These are phyloP conservation scores for Fusarium sp. DNA, from an alignment of 2,329 filamentous ascomycete genomes.

Conservation along the genomic window DNA sequence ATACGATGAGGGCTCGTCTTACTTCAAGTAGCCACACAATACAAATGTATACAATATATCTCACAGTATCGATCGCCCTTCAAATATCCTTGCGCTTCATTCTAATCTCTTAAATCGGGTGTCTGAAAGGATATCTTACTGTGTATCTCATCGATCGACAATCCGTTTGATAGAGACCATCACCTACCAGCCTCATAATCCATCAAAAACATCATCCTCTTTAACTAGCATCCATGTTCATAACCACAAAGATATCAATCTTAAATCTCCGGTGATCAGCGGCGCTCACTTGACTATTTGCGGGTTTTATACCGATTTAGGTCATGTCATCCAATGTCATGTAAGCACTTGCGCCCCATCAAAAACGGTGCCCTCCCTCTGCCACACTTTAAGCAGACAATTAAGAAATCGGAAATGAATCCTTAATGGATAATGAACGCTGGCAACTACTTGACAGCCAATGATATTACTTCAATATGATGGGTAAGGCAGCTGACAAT, in stretches of 20 bases:
- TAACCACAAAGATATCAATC: background rate
- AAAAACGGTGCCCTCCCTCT: slow-evolving; percentile 9
- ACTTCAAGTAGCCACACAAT: background rate
- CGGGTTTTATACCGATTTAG: slow-evolving; percentile 26
- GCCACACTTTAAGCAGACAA: slow-evolving; percentile 22
- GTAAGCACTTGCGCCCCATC: slow-evolving; percentile 35
- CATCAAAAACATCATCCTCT: too few species aligned
- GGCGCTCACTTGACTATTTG: background rate
- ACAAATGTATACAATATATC: background rate
- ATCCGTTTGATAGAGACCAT: background rate
- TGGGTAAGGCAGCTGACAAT: background rate
- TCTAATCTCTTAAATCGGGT: background rate
- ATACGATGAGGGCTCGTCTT: background rate
- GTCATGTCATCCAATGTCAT: slow-evolving; percentile 24
- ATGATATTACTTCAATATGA: background rate
- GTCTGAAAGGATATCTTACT: background rate
- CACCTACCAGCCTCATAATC: background rate
- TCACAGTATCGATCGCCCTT: background rate
- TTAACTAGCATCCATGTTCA: background rate
- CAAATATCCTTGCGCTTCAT: background rate
- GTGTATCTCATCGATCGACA: background rate
- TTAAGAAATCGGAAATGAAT: slow-evolving; percentile 10
- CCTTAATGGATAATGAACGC: background rate
- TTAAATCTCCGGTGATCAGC: slow-evolving; percentile 6
- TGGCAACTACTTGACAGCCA: slow-evolving; percentile 1